Conservation (phyloP, 148 eudicot genomes). For the Nyssa sinensis region DNA sequence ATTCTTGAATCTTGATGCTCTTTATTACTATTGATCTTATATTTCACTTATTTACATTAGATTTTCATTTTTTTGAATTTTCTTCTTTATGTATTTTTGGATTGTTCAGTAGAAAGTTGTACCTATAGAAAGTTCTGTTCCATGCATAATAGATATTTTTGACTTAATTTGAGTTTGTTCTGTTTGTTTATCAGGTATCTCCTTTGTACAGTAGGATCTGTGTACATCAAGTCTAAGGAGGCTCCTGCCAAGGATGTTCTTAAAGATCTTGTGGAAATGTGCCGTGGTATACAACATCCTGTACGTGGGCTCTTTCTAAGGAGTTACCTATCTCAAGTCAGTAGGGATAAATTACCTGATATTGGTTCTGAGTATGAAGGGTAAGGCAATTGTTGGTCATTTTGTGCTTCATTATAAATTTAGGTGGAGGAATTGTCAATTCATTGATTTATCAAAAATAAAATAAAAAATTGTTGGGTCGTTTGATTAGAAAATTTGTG, state of each 20-base stretch:
- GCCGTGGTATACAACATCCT: constrained; percentile 98
- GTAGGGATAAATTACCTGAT: constrained; percentile 94
- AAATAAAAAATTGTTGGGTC: background rate
- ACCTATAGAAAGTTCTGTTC: no score
- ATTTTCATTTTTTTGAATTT: no score
- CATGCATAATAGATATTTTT: background rate
- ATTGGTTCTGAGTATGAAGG: constrained; percentile 99
- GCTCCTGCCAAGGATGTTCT: constrained; percentile 97
- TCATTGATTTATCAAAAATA: no score
- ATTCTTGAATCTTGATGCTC: no score
- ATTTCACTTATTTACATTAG: no score
- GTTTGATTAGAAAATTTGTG: background rate
- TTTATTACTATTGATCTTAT: no score
- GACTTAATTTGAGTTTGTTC: background rate
- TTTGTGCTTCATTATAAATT: constrained; percentile 14
- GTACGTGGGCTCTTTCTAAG: constrained; percentile 92
- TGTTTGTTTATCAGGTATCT: constrained; percentile 65
- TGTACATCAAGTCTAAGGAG: constrained; percentile 94
- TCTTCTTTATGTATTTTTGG: no score
- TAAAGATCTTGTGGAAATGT: constrained; percentile 98
- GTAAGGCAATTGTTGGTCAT: constrained; percentile 36
- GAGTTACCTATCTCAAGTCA: constrained; percentile 95
- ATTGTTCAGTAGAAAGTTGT: no score
- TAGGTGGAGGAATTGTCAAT: background rate
- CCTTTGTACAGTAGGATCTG: constrained; percentile 95